Percentiles rank a stretch among this genome's conserved stretches.
phyloP scores from a whole-genome alignment of 2,329 filamentous ascomycete genomes.

The Elsinoe perseae region DNA sequence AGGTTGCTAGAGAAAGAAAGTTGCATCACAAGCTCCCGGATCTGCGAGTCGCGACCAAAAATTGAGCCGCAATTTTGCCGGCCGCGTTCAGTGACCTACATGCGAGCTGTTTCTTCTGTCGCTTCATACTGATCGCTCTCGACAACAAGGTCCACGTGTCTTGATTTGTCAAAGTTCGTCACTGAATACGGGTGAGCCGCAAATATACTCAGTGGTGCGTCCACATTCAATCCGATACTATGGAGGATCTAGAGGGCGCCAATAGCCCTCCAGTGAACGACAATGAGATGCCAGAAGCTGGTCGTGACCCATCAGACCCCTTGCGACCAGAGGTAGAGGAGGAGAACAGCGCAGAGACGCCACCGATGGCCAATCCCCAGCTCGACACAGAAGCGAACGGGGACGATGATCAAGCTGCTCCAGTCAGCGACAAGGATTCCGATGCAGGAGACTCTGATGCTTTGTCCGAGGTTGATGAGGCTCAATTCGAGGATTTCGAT shows the following conservation, averaged over 20 bases:
- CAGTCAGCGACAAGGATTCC: slow-evolving; percentile 33
- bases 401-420: slow-evolving; percentile 22
- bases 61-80: neutral
- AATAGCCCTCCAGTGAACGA: slow-evolving; percentile 33
- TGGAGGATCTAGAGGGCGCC: slow-evolving; percentile 22
- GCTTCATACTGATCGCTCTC: no score
- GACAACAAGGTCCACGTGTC: no score
- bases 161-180: neutral
- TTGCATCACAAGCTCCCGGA: slow-evolving; percentile 6
- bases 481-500: slow-evolving; percentile 58
- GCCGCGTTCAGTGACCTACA: neutral
- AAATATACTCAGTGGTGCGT: neutral
- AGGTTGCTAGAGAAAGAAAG: neutral
- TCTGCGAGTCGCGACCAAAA: slow-evolving; percentile 5
- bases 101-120: neutral
- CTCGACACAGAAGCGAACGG: slow-evolving; percentile 41
- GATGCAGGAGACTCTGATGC: slow-evolving; percentile 54
- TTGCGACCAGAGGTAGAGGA: slow-evolving; percentile 42
- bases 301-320: slow-evolving; percentile 40
- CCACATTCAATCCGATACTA: neutral
- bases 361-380: slow-evolving; percentile 36
- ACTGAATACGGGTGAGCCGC: no score
- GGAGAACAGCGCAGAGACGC: slow-evolving; percentile 38
- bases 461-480: slow-evolving; percentile 57
- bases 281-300: slow-evolving; percentile 39